Percentiles rank a stretch among this genome's conserved stretches.
These are phyloP conservation scores for Boeremia lycopersici DNA, from an alignment of 2,329 filamentous ascomycete species.

Conservation along the genomic window DNA sequence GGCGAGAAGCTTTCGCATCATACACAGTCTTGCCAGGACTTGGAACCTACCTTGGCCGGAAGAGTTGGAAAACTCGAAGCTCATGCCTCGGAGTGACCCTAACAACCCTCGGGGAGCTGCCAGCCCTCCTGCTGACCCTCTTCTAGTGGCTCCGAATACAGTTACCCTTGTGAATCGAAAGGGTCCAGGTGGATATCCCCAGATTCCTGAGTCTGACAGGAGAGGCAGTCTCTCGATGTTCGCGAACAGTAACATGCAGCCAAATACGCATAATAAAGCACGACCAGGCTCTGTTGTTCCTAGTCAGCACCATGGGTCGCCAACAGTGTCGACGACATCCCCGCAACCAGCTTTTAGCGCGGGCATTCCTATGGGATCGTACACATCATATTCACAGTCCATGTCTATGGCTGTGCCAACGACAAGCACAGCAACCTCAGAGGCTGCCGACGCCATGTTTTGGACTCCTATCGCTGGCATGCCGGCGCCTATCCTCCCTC, in stretches of 20 bases:
- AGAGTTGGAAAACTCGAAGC: constrained; percentile 33
- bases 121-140: constrained; percentile 30
- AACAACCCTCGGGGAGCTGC: constrained; percentile 18
- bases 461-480: constrained; percentile 51
- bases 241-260: constrained; percentile 21
- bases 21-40: constrained; percentile 49
- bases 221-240: constrained; percentile 43
- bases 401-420: constrained; percentile 19
- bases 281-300: constrained; percentile 22
- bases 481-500: constrained; percentile 44
- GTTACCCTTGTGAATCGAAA: constrained; percentile 16
- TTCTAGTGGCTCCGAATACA: constrained; percentile 24
- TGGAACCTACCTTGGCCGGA: constrained; percentile 54
- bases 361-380: constrained; percentile 19
- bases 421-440: constrained; percentile 21
- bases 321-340: constrained; percentile 17
- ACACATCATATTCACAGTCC: constrained; percentile 24
- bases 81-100: constrained; percentile 28
- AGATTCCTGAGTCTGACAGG: constrained; percentile 17
- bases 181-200: constrained; percentile 10
- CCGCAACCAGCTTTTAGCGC: constrained; percentile 18
- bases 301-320: constrained; percentile 23
- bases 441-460: constrained; percentile 32
- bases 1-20: constrained; percentile 51
- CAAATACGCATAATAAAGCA: constrained; percentile 25